Conservation (phyloP, 1,284 basidiomycete genomes). For the Ceratobasidium sp. region DNA sequence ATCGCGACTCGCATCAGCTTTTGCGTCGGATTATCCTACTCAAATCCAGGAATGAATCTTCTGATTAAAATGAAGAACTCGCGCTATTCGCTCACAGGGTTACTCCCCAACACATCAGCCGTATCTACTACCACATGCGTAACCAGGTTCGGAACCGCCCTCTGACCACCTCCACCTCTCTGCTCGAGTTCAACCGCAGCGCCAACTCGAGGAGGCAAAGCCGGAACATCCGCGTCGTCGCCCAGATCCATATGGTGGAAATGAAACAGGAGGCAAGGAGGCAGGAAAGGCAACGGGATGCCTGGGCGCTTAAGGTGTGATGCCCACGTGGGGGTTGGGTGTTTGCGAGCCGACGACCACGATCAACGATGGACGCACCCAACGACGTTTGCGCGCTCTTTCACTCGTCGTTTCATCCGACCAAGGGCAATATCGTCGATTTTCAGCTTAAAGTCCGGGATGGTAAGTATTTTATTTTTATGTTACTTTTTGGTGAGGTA, state of each 20-base stretch:
- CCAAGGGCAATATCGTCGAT: conserved; percentile 80
- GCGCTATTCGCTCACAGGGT: conserved; percentile 14
- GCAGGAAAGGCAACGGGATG: not conserved
- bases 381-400: conserved; percentile 74
- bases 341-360: conserved; percentile 33
- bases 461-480: conserved; percentile 61
- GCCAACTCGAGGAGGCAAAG: conserved; percentile 25
- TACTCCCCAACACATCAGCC: conserved; percentile 26
- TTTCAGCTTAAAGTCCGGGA: conserved; percentile 78
- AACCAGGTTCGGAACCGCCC: not conserved
- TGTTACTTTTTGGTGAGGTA: conserved; percentile 16
- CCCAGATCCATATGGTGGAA: conserved; percentile 20
- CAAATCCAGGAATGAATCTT: not conserved
- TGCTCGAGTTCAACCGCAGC: conserved; percentile 29
- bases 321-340: conserved; percentile 35
- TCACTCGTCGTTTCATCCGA: conserved; percentile 85
- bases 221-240: conserved; percentile 28
- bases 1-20: conserved; percentile 84
- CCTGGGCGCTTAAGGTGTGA: conserved; percentile 16
- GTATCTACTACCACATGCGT: conserved; percentile 7
- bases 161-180: not conserved
- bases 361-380: conserved; percentile 38
- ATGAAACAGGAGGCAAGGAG: not conserved
- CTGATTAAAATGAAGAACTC: not conserved
- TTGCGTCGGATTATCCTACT: conserved; percentile 35